Percentiles rank a stretch among this genome's conserved stretches.
Evolutionary conservation across 73 alveolate genomes (phyloP).

Genomic region (Paramecium sexaurelia): DNA sequence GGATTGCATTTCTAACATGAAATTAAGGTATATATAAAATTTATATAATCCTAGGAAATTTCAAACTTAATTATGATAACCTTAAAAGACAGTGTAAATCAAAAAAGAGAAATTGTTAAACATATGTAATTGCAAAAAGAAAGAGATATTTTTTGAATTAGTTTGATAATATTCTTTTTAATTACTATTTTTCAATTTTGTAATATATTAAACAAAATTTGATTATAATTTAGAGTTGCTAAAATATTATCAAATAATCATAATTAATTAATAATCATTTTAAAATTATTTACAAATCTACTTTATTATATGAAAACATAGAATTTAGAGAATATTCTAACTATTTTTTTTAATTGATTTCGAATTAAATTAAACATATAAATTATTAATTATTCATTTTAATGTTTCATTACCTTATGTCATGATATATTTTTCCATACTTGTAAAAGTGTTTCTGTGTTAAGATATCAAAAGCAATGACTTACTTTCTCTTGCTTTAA

Average conservation of each 20-base stretch:
- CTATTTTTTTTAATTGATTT: too few species aligned
- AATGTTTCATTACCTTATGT: not conserved
- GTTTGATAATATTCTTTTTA: not conserved
- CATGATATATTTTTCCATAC: not conserved
- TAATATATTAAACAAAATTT: too few species aligned
- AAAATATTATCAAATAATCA: too few species aligned
- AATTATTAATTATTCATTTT: not conserved
- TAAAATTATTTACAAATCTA: too few species aligned
- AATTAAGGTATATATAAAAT: not conserved
- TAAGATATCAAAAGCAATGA: not conserved
- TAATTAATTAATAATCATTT: too few species aligned
- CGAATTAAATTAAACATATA: not conserved
- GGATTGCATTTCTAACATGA: slow-evolving; percentile 7
- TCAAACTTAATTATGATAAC: not conserved
- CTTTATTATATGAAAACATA: too few species aligned
- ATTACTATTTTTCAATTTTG: too few species aligned
- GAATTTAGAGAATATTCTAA: too few species aligned
- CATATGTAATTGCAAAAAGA: not conserved
- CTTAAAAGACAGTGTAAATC: not conserved
- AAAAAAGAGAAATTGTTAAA: not conserved
- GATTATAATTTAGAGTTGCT: too few species aligned
- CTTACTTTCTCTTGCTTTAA: not conserved
- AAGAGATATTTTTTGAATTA: not conserved
- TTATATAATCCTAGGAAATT: not conserved
- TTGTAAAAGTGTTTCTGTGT: not conserved